Base-by-base conservation (phyloP, 306 rosid species). In the Rosa multiflora region DNA sequence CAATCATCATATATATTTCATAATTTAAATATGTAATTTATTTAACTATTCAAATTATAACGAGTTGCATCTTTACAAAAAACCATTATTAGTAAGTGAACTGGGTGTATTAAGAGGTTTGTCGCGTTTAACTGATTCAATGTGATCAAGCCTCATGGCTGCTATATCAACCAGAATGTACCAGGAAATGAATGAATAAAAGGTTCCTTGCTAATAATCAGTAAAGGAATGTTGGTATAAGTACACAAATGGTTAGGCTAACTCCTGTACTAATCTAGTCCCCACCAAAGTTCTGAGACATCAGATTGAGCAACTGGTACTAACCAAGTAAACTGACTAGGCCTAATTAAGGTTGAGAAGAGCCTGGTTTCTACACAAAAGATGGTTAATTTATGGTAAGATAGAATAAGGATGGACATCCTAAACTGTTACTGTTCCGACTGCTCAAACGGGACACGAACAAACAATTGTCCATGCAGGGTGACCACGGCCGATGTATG, bases 401-500 rank as follows among this genome's bases (percentile, higher is more conserved):
- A 37, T 8, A 20, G 76, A 26, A 73, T 11, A 17, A 58, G 40
- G 67, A 64, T 48, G 35, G 29, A 26, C 67, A 81, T 62, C 74
- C 69, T 67, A 76, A 15, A 42, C 13, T 12, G 77, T 21, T 77
- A 56, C 88, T 89, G 87, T 62, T 88, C 98, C 26, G 88, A 87
- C 77, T 85, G 94, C 85, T 90, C 99, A 82, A 93, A 93, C 8
- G 99, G 99, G 53, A 91, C 93, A 10, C 99, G 99, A 73, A 96
- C 91, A 87, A 91, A 96, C 89, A 96, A 83, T 81, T 96, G 98
- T 20, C 99, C 99, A 46, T 96, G 98, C 86, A 96, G 86, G 12
- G 99, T 96, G 73, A 96, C 99, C 83, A 96, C 98, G 2, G 99
- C 98, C 0, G 99, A 93, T 35, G 99, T 91, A 88, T 91, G 98